Base-by-base conservation (phyloP, 495 filamentous ascomycete species). In the Recurvomyces mirabilis region DNA sequence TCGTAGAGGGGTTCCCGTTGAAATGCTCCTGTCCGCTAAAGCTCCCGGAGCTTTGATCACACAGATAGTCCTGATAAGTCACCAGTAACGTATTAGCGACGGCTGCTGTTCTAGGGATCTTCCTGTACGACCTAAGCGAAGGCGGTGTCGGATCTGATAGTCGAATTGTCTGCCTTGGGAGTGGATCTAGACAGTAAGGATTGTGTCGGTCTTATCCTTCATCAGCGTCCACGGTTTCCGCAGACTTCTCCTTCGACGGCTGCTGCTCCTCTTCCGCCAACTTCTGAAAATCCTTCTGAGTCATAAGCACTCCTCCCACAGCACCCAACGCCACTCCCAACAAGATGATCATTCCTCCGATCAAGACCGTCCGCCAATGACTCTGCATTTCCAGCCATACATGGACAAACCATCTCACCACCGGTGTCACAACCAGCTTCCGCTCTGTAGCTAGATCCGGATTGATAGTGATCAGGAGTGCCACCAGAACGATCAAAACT, bases 391-490 rank as follows among this genome's bases (percentile, higher is more conserved):
- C 10, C 12, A 30, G 17, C 13, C 20, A n/a, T 9, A 10, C 5
- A 15, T 42, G 39, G 5, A 50, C 51, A 3, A 51, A 17, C 44
- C 39, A 56, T 25, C 34, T 31, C 24, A 62, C 34, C n/a, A 46
- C 41, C n/a, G 56, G 56, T 13, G 53, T 61, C 0, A 61, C 54
- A 5, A 62, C 20, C 14, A 42, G 30, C 24, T 49, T 26, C 19
- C 52, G 49, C 24, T 59, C 56, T 12, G 32, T 13, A 20, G 41
- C 47, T 33, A 62, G 43, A 29, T 58, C 57, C 21, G 59, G 59
- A 35, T 58, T 55, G 4, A 62, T 26, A 4, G 38, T 48, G 36
- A 56, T 55, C 13, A 62, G 30, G 7, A 62, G 21, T 10, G 29
- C 51, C 5, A 62, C 7, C 1, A 62, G 51, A 1, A 34, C 37